phyloP scores from a whole-genome alignment of 1,139 yeast genomes.

The Kazachstania sp. region DNA sequence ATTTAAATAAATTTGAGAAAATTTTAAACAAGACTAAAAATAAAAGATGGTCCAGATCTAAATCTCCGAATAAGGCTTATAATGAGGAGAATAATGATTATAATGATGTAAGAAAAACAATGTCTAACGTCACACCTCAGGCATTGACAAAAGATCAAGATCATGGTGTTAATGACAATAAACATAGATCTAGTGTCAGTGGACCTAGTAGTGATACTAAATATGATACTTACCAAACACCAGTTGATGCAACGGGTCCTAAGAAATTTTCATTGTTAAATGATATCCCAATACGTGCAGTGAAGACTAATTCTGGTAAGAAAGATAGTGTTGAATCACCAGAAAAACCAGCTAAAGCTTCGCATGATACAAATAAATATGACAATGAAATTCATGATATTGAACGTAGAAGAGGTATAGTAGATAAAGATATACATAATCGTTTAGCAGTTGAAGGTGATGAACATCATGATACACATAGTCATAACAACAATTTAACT shows the following conservation, averaged over 20 bases:
- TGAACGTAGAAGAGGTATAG: background rate
- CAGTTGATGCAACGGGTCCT: constrained; percentile 2
- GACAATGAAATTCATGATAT: background rate
- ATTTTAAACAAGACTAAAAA: constrained; percentile 14
- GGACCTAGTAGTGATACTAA: background rate
- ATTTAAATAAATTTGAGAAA: constrained; percentile 15
- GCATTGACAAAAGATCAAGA: background rate
- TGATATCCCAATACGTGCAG: constrained; percentile 9
- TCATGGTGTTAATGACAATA: background rate
- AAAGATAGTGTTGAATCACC: background rate
- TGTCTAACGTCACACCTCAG: background rate
- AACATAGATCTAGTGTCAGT: background rate
- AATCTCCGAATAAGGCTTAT: constrained; percentile 10
- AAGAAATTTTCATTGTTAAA: constrained; percentile 5
- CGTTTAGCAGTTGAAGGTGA: background rate
- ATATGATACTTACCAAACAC: constrained; percentile 1
- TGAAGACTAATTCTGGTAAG: constrained; percentile 1
- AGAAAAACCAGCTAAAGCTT: background rate
- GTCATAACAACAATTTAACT: background rate
- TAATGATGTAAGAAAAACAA: background rate
- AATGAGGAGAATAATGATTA: background rate
- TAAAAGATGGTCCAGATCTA: constrained; percentile 19
- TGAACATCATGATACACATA: background rate
- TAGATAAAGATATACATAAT: background rate
- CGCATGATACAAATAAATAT: background rate